Base-by-base conservation (phyloP, 106 monocot species). In the Acorus calamus region DNA sequence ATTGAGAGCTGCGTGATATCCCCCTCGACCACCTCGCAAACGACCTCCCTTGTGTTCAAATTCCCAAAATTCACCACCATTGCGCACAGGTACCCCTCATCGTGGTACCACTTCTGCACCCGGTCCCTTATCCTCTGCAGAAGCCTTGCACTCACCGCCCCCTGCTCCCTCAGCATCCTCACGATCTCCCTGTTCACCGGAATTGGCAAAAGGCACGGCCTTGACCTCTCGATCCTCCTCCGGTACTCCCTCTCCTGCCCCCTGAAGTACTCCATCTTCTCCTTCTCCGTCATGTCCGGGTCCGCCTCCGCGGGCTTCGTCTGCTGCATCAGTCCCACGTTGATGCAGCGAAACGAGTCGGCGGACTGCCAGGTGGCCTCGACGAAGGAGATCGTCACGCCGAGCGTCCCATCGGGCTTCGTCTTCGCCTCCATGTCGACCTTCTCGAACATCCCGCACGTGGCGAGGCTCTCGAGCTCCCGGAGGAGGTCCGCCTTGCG, bases 51-150 rank as follows among this genome's bases (percentile, higher is more conserved):
- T 0, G 92, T 98, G 62, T 92, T 98, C 59, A 98, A 49, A 44
- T 98, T 98, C 6, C 98, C 98, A 66, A 98, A 98, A 67, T 98
- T 98, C 3, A 98, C 98, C 46, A 98, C 92, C 72, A 92, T 85
- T 1, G 98, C 98, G 55, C 98, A 98, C 2, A 88, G 88, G 75
- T 92, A 98, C 14, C 98, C 98, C 68, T 98, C 92, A 14, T 92
- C 92, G 41, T 88, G 92, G 68, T 98, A 98, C 98, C 98, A 98
- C 61, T 74, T 92, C 81, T 92, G 98, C 57, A 98, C 98, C 53
- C 81, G 63, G 48, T 98, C 98, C 53, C 92, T 63, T 55, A 98
- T 98, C 79, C 74, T 76, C 74, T 98, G 98, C 76, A 98, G 70
- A 76, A 92, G 44, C 78, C 98, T 76, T 6, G 98, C 98, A 54